Conservation (phyloP, 2,329 filamentous ascomycete species). For the Ceratocystis diversiconidia region DNA sequence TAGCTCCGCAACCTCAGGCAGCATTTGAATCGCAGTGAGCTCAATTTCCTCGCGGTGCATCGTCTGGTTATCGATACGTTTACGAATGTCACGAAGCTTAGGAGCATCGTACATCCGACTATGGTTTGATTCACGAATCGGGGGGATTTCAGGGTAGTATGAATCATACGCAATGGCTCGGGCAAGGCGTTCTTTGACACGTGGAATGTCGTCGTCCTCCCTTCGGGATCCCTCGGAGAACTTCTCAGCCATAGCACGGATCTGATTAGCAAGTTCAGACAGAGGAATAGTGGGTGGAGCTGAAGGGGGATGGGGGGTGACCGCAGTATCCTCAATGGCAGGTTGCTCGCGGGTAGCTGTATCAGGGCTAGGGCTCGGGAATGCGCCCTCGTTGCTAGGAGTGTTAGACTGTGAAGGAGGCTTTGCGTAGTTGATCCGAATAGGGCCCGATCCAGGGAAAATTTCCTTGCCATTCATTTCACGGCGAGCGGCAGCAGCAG, state of each 20-base stretch:
- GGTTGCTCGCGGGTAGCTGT: slow-evolving; percentile 46
- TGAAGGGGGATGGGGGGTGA: slow-evolving; percentile 30
- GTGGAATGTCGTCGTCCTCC: slow-evolving; percentile 61
- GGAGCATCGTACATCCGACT: slow-evolving; percentile 85
- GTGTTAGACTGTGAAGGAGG: slow-evolving; percentile 82
- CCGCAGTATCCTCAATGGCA: slow-evolving; percentile 11
- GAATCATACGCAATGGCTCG: slow-evolving; percentile 58
- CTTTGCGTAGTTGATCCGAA: slow-evolving; percentile 95
- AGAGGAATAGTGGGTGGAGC: slow-evolving; percentile 47
- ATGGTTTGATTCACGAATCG: slow-evolving; percentile 75
- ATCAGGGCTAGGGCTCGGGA: slow-evolving; percentile 82
- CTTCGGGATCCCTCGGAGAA: slow-evolving; percentile 59
- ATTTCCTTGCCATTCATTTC: slow-evolving; percentile 94
- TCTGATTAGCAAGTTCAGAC: slow-evolving; percentile 65
- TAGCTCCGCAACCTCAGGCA: slow-evolving; percentile 89
- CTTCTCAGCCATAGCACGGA: slow-evolving; percentile 71
- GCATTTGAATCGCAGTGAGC: slow-evolving; percentile 80
- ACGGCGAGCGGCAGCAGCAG: slow-evolving; percentile 75
- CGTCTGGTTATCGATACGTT: slow-evolving; percentile 91
- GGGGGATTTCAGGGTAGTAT: slow-evolving; percentile 73
- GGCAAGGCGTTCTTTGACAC: slow-evolving; percentile 44
- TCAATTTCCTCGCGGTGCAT: slow-evolving; percentile 80
- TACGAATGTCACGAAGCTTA: slow-evolving; percentile 86
- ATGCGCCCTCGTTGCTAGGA: slow-evolving; percentile 74
- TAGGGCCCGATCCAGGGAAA: slow-evolving; percentile 87